Conservation (phyloP, 768 basidiomycete species). For the Tremella fuciformis region DNA sequence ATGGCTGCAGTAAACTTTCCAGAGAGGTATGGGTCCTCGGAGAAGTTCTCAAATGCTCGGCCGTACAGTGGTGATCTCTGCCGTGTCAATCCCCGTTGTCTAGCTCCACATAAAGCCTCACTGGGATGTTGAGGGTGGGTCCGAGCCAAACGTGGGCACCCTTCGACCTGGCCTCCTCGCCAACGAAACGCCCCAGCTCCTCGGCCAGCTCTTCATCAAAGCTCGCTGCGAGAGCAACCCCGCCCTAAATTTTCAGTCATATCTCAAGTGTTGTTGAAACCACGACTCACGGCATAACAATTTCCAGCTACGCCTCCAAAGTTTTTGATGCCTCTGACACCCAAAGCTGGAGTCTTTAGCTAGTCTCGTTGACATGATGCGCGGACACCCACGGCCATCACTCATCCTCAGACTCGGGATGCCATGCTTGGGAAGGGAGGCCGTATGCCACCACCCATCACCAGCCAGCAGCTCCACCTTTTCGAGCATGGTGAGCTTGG, state of each 20-base stretch:
- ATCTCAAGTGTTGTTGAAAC: no score
- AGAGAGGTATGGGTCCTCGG: conserved; percentile 19
- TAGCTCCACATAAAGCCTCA: no score
- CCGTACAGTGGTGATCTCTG: conserved; percentile 57
- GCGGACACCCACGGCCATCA: conserved; percentile 65
- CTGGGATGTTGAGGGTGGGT: conserved; percentile 68
- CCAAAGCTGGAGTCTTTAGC: conserved; percentile 9
- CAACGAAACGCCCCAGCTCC: conserved; percentile 62
- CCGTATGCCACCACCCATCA: conserved; percentile 39
- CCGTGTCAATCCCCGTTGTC: no score
- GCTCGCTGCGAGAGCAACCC: conserved; percentile 65
- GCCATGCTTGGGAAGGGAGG: conserved; percentile 56
- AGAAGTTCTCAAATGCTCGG: conserved; percentile 52
- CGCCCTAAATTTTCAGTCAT: conserved; percentile 44
- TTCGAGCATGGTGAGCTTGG: neutral
- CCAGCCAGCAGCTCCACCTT: conserved; percentile 13
- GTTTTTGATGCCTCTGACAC: neutral
- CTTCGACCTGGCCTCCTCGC: conserved; percentile 59
- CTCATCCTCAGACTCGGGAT: conserved; percentile 57
- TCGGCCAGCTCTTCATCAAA: conserved; percentile 63
- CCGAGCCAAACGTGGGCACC: conserved; percentile 58
- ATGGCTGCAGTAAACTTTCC: conserved; percentile 15
- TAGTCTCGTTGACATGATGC: conserved; percentile 56
- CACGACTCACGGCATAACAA: conserved; percentile 58
- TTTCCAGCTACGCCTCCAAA: conserved; percentile 55